Evolutionary conservation across 2,329 filamentous ascomycete species (phyloP).

Genomic region (Sporothrix sp.): DNA sequence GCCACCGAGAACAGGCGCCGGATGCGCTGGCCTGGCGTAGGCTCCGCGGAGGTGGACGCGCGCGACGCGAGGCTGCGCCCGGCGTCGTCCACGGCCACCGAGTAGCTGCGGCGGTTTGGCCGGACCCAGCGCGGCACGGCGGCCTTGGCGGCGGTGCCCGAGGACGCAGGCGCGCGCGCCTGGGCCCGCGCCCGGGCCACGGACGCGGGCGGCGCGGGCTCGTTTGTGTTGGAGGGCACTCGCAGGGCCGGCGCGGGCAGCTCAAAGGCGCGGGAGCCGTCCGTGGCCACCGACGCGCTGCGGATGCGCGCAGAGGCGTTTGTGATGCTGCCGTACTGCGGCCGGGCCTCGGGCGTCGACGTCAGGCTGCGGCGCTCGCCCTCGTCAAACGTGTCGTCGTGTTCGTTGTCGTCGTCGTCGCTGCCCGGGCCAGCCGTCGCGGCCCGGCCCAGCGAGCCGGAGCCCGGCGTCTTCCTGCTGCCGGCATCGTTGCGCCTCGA

Average conservation of each 20-base stretch:
- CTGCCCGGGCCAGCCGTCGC: neutral
- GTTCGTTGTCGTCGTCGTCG: neutral
- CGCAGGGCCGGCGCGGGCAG: slow-evolving; percentile 45
- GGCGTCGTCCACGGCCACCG: slow-evolving; percentile 18
- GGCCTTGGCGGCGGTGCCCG: too few species aligned
- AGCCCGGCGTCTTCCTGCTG: neutral
- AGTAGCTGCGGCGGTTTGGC: neutral
- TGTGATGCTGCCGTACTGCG: slow-evolving; percentile 46
- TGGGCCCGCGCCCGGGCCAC: neutral
- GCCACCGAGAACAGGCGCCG: slow-evolving; percentile 32
- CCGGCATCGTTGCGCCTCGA: slow-evolving; percentile 10
- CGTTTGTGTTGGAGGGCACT: slow-evolving; percentile 26
- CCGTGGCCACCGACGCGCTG: slow-evolving; percentile 15
- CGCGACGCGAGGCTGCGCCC: slow-evolving; percentile 4
- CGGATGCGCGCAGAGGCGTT: slow-evolving; percentile 32
- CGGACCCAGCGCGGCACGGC: neutral
- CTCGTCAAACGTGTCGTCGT: neutral
- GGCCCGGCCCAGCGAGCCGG: slow-evolving; percentile 18
- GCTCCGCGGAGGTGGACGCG: slow-evolving; percentile 9
- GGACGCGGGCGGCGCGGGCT: slow-evolving; percentile 16
- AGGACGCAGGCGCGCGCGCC: neutral
- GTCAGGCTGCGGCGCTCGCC: slow-evolving; percentile 35
- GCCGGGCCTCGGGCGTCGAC: slow-evolving; percentile 26
- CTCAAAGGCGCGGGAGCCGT: slow-evolving; percentile 33
- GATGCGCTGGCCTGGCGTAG: slow-evolving; percentile 25